Evolutionary conservation across 805 yeast species (phyloP), one percentile per base, ranked within the genome.

Genomic region (Zygosaccharomyces bisporus): DNA sequence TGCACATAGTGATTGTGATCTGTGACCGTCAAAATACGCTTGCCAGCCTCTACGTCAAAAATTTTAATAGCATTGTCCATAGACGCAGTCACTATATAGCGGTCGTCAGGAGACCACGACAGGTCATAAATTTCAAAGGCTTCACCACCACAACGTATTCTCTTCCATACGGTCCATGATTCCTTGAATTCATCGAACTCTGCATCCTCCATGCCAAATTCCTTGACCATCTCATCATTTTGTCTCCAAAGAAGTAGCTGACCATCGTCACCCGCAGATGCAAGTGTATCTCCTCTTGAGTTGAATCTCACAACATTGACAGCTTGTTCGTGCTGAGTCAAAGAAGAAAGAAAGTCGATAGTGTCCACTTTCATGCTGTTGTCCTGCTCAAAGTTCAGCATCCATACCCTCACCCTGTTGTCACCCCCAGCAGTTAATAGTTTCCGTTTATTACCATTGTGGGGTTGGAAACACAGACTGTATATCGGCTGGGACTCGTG

Each of bases 201-300:
- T 18, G 66, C 67, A 16, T 68, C 76, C 13, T 70, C 72, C 12
- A 57, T 68, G 2, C 86, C 90, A 58, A 81, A 80, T 31, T 83
- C 86, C 49, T 71, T 71, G 4, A 76, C 71, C 13, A 80, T 68
- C 3, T 69, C 68, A 37, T 78, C 80, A 17, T 79, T 69, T 16
- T 74, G 69, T 32, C 69, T 72, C 99, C 99, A 93, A 27, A 93
- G 65, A 51, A 90, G 71, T 19, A 93, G 75, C 5, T 83, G 79
- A 1, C 99, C 98, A 63, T 93, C 99, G 60, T 93, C 99, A 3
- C 97, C 95, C 0, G 96, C 97, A 0, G 91, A 76, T 0, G 98
- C 98, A 17, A 93, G 68, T 5, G 75, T 52, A 39, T 75, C 72
- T 1, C 96, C 96, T 2, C 63, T 66, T 2, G 83, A 80, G 34